Conservation (phyloP, 768 basidiomycete genomes). For the Amanita muscaria region DNA sequence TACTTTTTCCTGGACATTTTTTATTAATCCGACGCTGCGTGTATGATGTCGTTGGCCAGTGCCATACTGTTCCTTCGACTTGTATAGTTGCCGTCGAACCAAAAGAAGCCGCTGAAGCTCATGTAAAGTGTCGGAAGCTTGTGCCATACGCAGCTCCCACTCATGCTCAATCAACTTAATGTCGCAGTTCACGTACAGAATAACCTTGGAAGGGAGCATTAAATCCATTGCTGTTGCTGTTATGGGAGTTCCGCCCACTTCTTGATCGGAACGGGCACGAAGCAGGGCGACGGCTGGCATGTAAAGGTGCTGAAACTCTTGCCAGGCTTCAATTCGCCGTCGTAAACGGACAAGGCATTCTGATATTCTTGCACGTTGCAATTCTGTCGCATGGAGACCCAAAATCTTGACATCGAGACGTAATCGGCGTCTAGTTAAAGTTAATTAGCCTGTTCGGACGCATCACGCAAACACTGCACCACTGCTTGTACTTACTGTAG, state of each 20-base stretch:
- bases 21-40: constrained; percentile 15
- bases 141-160: constrained; percentile 19
- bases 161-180: constrained; percentile 16
- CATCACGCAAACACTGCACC: no score
- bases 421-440: constrained; percentile 12
- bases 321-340: constrained; percentile 21
- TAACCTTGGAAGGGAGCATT: constrained; percentile 14
- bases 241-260: background rate
- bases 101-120: constrained; percentile 21
- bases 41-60: constrained; percentile 20
- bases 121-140: constrained; percentile 21
- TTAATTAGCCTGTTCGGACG: background rate
- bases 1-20: constrained; percentile 12
- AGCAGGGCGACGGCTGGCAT: constrained; percentile 14
- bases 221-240: constrained; percentile 12
- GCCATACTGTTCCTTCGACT: constrained; percentile 20
- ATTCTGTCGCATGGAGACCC: constrained; percentile 18
- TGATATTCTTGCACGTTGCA: constrained; percentile 21
- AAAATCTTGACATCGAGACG: constrained; percentile 9
- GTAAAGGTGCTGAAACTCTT: constrained; percentile 19
- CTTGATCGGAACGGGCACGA: background rate
- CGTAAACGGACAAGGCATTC: constrained; percentile 16
- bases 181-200: background rate
- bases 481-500: constrained; percentile 17
- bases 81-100: constrained; percentile 19